phyloP scores from a whole-genome alignment of 208 protist species.

The Leishmania mexicana region DNA sequence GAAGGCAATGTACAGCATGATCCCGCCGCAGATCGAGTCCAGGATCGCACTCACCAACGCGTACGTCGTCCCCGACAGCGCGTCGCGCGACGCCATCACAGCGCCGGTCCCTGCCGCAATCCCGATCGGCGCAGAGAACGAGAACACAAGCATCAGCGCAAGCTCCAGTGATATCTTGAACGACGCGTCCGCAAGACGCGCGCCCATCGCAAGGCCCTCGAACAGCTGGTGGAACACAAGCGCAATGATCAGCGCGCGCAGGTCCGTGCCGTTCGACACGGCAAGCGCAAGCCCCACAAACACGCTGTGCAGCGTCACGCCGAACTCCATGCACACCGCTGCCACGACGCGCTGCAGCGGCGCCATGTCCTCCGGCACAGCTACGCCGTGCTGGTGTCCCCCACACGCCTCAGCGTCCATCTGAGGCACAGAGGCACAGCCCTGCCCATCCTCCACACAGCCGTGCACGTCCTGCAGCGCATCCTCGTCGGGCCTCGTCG shows the following conservation, averaged over 20 bases:
- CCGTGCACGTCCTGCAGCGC: neutral
- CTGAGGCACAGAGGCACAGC: neutral
- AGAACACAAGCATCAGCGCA: slow-evolving; percentile 46
- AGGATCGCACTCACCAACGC: slow-evolving; percentile 42
- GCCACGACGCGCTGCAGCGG: slow-evolving; percentile 31
- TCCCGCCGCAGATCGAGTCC: slow-evolving; percentile 65
- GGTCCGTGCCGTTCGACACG: slow-evolving; percentile 34
- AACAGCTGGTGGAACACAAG: slow-evolving; percentile 77
- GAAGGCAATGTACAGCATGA: slow-evolving; percentile 77
- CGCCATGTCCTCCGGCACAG: slow-evolving; percentile 18
- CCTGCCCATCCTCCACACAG: neutral
- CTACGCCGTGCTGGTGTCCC: slow-evolving; percentile 29
- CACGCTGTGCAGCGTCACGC: slow-evolving; percentile 68
- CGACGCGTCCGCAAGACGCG: slow-evolving; percentile 55
- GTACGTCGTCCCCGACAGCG: slow-evolving; percentile 35
- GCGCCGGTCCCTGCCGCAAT: slow-evolving; percentile 35
- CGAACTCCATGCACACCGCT: slow-evolving; percentile 70
- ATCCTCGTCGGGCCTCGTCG: neutral
- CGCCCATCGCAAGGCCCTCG: slow-evolving; percentile 62
- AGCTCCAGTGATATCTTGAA: slow-evolving; percentile 44
- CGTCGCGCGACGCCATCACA: slow-evolving; percentile 22
- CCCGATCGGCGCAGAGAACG: slow-evolving; percentile 52
- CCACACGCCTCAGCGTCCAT: neutral
- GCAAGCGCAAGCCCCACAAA: slow-evolving; percentile 63
- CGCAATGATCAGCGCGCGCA: slow-evolving; percentile 48